Percentiles rank a stretch among this genome's conserved stretches.
phyloP scores from a whole-genome alignment of 371 early-diverging fungal genomes.

The Mucor ambiguus region DNA sequence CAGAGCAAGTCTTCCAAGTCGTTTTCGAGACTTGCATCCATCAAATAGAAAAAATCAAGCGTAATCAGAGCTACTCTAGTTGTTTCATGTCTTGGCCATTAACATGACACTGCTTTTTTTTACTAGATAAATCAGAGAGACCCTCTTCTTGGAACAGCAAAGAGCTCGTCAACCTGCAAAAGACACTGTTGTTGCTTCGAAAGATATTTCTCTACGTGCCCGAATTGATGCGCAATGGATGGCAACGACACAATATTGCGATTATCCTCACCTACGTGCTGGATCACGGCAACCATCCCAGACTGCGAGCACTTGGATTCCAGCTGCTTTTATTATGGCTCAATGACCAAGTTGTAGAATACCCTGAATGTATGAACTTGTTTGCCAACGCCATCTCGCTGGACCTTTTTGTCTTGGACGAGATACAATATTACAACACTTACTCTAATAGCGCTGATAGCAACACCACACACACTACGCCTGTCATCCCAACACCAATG shows the following conservation, averaged over 20 bases:
- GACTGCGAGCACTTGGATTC: constrained; percentile 74
- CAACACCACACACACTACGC: not conserved
- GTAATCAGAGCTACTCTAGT: constrained; percentile 35
- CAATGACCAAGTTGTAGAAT: constrained; percentile 66
- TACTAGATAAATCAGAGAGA: constrained; percentile 47
- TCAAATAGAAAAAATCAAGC: constrained; percentile 76
- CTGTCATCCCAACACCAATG: constrained; percentile 5
- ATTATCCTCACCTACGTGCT: constrained; percentile 55
- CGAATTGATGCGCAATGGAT: constrained; percentile 72
- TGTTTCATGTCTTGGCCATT: not conserved
- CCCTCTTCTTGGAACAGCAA: constrained; percentile 62
- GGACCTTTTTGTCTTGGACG: constrained; percentile 69
- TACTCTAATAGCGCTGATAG: constrained; percentile 15
- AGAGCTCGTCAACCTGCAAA: constrained; percentile 67
- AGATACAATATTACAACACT: constrained; percentile 35
- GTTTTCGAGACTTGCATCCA: constrained; percentile 69
- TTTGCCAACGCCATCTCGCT: constrained; percentile 69
- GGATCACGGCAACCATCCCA: constrained; percentile 69
- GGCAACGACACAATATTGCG: constrained; percentile 69
- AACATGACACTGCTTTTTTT: not conserved
- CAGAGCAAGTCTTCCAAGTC: constrained; percentile 70
- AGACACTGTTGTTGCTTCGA: constrained; percentile 63
- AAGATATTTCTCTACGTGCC: constrained; percentile 72
- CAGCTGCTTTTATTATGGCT: constrained; percentile 75
- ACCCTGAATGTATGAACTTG: constrained; percentile 63